Evolutionary conservation across 2,329 filamentous ascomycete genomes (phyloP), one percentile per base, ranked within the genome.

Genomic region (Cytospora paraplurivora): DNA sequence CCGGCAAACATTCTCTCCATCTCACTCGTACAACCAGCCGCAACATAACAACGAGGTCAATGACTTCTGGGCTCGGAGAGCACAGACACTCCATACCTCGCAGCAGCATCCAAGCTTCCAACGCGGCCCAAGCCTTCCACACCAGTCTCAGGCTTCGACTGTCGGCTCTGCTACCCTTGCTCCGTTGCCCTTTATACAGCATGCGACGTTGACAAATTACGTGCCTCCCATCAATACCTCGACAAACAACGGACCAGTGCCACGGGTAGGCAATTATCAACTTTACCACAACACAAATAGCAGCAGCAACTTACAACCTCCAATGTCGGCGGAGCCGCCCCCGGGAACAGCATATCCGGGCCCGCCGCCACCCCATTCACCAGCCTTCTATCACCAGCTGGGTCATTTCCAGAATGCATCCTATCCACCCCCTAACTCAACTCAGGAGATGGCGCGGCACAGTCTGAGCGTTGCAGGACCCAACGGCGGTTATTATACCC

Each of bases 341-440:
- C 51, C 35, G 17, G 51, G 51, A 32, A 47, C 59, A 50, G 34
- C 59, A 32, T 61, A 49, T 33, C 41, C 52, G 15, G 59, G 38
- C 21, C 51, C 38, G 32, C 51, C 44, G 27, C 56, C 44, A 8
- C 13, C 59, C 38, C 51, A 55, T 5, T 11, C 51, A 21, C 8
- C 44, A 33, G 59, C 59, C 19, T 61, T 61, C 33, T n/a, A 52
- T 49, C 59, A 61, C 19, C 59, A 61, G 3, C n/a, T 59, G 32
- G 47, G 44, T n/a, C 59, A 61, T n/a, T 61, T 61, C 15, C 51
- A 44, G n/a, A 55, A 21, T 44, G 41, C 59, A 19, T 41, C 59
- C 12, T 55, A 61, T 27, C 27, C 41, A 13, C 38, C 51, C 13
- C 55, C 35, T 3, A 38, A 55, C 7, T 7, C 37, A n/a, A 21